Evolutionary conservation across 495 filamentous ascomycete species (phyloP).

Genomic region (Talaromyces liani): DNA sequence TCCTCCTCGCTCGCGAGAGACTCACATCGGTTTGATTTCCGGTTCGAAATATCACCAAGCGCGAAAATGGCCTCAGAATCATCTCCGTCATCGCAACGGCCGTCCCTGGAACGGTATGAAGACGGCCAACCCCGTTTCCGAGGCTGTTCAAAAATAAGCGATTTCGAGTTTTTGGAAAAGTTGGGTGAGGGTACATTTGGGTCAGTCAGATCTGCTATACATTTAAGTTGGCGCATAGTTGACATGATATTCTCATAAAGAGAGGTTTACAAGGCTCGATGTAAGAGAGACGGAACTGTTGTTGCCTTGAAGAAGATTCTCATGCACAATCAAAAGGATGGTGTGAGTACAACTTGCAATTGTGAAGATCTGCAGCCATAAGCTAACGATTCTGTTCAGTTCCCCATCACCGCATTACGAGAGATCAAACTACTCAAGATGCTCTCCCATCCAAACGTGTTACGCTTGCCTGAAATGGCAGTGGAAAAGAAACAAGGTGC

Average conservation of each 20-base stretch:
- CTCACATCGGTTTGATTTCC: neutral
- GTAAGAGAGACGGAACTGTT: conserved; percentile 59
- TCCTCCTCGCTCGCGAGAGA: neutral
- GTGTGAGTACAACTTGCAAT: conserved; percentile 42
- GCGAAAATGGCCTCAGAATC: conserved; percentile 22
- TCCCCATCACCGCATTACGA: conserved; percentile 93
- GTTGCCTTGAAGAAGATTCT: conserved; percentile 94
- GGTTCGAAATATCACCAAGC: neutral
- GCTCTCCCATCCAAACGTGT: conserved; percentile 79
- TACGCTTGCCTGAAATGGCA: conserved; percentile 91
- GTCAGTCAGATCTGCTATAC: conserved; percentile 34
- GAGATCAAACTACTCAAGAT: conserved; percentile 98
- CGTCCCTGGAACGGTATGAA: conserved; percentile 23
- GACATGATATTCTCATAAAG: conserved; percentile 26
- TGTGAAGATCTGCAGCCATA: neutral
- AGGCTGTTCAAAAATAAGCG: conserved; percentile 79
- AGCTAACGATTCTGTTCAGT: conserved; percentile 36
- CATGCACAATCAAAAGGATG: conserved; percentile 96
- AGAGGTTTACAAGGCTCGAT: conserved; percentile 86
- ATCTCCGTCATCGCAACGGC: conserved; percentile 12
- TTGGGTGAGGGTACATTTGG: conserved; percentile 97
- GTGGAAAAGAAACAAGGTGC: conserved; percentile 70
- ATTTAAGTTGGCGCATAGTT: conserved; percentile 4
- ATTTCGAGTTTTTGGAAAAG: conserved; percentile 86
- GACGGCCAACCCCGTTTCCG: conserved; percentile 50